phyloP scores from a whole-genome alignment of 495 filamentous ascomycete genomes.

The Platismatia glauca region DNA sequence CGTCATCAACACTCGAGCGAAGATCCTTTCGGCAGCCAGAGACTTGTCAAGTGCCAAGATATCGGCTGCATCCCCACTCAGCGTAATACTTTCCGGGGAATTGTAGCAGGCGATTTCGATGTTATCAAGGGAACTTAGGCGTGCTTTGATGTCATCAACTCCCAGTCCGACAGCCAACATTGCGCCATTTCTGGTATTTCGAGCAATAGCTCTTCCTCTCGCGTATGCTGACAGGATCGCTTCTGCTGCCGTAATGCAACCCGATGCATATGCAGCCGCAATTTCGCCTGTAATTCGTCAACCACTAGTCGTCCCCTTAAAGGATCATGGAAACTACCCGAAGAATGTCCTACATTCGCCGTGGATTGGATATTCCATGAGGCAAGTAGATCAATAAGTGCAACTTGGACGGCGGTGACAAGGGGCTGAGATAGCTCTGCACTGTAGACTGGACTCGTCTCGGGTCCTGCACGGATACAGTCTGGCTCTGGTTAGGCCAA shows the following conservation, averaged over 20 bases:
- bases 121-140: background rate
- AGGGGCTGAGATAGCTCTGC: slow-evolving; percentile 32
- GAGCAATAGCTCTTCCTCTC: slow-evolving; percentile 22
- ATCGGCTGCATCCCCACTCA: slow-evolving; percentile 37
- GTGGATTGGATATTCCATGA: slow-evolving; percentile 36
- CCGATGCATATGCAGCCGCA: slow-evolving; percentile 51
- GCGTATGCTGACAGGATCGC: slow-evolving; percentile 34
- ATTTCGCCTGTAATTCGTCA: slow-evolving; percentile 42
- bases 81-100: slow-evolving; percentile 36
- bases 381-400: slow-evolving; percentile 34
- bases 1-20: slow-evolving; percentile 34
- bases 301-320: background rate
- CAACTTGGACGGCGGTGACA: slow-evolving; percentile 46
- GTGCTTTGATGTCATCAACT: background rate
- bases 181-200: background rate
- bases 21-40: slow-evolving; percentile 27
- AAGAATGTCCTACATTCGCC: slow-evolving; percentile 51
- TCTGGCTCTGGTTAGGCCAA: no score
- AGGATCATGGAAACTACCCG: slow-evolving; percentile 21
- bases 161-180: slow-evolving; percentile 7
- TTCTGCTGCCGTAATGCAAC: slow-evolving; percentile 33
- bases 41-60: slow-evolving; percentile 25
- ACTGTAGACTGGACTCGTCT: background rate
- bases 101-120: slow-evolving; percentile 39
- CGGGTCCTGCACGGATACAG: background rate